These are phyloP conservation scores for Theobroma grandiflorum DNA, from an alignment of 441 rosid species.

Conservation along the genomic window DNA sequence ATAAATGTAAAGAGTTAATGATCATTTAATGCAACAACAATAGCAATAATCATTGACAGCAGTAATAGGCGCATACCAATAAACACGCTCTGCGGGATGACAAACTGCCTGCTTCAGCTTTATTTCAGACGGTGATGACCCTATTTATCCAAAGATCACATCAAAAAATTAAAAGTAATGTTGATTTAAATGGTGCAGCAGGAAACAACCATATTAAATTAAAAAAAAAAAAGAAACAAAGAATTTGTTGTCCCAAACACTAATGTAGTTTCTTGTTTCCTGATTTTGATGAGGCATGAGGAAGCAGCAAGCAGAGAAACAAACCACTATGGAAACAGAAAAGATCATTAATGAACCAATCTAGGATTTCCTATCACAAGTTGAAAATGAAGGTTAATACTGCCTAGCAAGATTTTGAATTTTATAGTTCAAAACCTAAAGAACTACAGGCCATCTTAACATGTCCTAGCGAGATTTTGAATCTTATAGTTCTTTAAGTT, in stretches of 20 bases:
- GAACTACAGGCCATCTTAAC: background rate
- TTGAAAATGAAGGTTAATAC: background rate
- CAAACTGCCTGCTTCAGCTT: conserved; percentile 36
- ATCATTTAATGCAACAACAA: background rate
- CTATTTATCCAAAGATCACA: conserved; percentile 31
- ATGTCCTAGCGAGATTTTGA: background rate
- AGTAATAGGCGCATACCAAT: conserved; percentile 40
- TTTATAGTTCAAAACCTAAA: too few relatives aligned
- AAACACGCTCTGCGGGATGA: conserved; percentile 47
- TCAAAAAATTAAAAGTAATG: background rate
- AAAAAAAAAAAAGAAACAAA: background rate
- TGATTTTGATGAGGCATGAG: background rate
- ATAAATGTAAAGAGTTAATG: background rate
- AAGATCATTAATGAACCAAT: background rate
- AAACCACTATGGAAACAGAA: background rate
- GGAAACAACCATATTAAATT: background rate
- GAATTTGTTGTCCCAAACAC: too few relatives aligned
- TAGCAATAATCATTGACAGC: background rate
- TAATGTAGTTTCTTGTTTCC: background rate
- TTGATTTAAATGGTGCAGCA: background rate
- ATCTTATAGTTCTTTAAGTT: background rate
- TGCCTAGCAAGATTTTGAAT: background rate
- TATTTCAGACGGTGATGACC: conserved; percentile 16
- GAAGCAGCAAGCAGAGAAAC: background rate
- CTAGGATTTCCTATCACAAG: background rate